Evolutionary conservation across 2,329 filamentous ascomycete species (phyloP), one percentile per base, ranked within the genome.

Genomic region (Chrysoporthe austroafricana): DNA sequence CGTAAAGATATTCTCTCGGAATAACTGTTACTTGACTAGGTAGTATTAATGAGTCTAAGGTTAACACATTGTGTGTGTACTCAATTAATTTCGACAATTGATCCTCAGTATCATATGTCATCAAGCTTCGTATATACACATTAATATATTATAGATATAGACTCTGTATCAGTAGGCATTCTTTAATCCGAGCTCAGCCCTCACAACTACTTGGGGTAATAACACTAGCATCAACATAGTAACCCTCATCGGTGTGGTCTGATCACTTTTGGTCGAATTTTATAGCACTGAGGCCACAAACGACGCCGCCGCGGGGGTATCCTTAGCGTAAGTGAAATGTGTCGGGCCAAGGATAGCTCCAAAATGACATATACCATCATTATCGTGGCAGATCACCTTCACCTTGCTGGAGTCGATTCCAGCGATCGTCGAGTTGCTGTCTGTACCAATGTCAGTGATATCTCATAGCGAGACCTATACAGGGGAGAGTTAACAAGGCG

Each of bases 261-360:
- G 9, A 43, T 21, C 8, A 8, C 9, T 14, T n/a, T 7, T 14
- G 36, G 13, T 11, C 34, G n/a, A 26, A 44, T 21, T 36, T 8
- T 61, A 61, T 18, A 61, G 43, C 59, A 61, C 43, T 21, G 50
- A 57, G 32, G 62, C 62, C n/a, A 74, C 71, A 56, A 74, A 77
- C 7, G 70, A 60, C 1, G 75, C 74, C 3, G 74, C 74, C 14
- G 68, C 61, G 1, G 43, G 66, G 0, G 72, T 73, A 44, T 77
- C 70, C 56, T 43, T 32, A 1, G 64, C 69, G 42, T 77, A 76
- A 0, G 71, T 74, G 64, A 76, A 67, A 66, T 78, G 76, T 9
- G 72, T 62, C 1, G 68, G 62, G 9, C 68, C 66, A 9, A 77
- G 71, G 18, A 72, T 63, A 57, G 70, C 69, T n/a, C 74, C 74